These are phyloP conservation scores for Botrytis pseudocinerea DNA, from an alignment of 2,329 filamentous ascomycete species.

Conservation along the genomic window DNA sequence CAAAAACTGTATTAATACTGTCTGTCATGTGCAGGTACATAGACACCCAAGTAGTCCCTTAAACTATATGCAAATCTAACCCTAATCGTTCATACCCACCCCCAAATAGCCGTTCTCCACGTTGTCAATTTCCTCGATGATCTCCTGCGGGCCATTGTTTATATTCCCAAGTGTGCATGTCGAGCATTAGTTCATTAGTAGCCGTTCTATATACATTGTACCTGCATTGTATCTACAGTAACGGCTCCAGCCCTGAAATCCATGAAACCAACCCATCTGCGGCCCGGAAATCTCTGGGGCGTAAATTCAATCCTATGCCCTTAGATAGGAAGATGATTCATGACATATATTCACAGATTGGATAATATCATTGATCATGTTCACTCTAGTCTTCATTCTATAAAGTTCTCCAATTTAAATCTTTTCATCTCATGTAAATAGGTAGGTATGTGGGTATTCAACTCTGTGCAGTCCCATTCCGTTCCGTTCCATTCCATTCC, in stretches of 20 bases:
- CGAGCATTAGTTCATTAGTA: not conserved
- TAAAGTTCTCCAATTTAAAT: not conserved
- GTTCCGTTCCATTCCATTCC: not conserved
- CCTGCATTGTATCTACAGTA: slow-evolving; percentile 18
- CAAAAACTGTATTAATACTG: not conserved
- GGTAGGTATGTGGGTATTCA: slow-evolving; percentile 9
- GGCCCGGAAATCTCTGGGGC: not conserved
- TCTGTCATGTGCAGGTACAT: not conserved
- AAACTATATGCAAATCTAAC: not conserved
- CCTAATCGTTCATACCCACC: not conserved
- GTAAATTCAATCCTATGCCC: not conserved
- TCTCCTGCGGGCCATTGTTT: slow-evolving; percentile 1
- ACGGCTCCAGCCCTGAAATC: not conserved
- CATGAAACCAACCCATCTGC: not conserved
- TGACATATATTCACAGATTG: not conserved
- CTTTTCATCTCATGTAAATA: not conserved
- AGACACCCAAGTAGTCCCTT: not conserved
- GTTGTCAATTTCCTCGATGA: not conserved
- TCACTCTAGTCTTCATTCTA: not conserved
- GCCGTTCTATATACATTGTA: not conserved
- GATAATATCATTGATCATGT: not conserved
- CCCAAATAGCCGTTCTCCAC: slow-evolving; percentile 3
- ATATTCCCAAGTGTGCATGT: not conserved
- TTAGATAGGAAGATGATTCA: not conserved
- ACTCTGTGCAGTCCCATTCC: not conserved